These are phyloP conservation scores for Solanum paucissectum DNA, from an alignment of 257 asterid genomes.

Conservation along the genomic window DNA sequence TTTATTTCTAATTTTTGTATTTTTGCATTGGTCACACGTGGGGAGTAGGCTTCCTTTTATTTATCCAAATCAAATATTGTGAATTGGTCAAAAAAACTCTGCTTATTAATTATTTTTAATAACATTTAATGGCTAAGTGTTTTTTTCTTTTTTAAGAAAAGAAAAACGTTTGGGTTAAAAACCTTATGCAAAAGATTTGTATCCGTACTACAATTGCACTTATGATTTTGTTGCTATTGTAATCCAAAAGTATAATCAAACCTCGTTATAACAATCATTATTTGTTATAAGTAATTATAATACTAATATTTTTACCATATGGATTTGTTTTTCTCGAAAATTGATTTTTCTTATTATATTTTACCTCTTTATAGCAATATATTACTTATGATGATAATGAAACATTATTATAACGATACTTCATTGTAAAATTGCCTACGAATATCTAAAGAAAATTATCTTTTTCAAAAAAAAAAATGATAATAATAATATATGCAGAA, in stretches of 20 bases:
- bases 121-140: not conserved
- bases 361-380: not conserved
- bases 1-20: not conserved
- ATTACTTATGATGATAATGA: too few relatives aligned
- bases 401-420: not conserved
- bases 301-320: too few relatives aligned
- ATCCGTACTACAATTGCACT: too few relatives aligned
- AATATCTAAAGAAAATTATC: not conserved
- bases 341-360: too few relatives aligned
- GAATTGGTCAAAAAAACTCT: not conserved
- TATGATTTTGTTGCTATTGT: too few relatives aligned
- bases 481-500: not conserved
- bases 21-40: not conserved
- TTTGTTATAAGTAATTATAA: too few relatives aligned
- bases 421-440: not conserved
- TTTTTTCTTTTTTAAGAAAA: too few relatives aligned
- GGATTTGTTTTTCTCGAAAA: too few relatives aligned
- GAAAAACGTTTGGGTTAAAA: too few relatives aligned
- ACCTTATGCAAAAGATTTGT: not conserved
- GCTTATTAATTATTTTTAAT: not conserved
- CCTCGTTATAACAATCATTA: too few relatives aligned
- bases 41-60: not conserved
- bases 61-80: not conserved
- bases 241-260: too few relatives aligned
- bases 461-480: too few relatives aligned